These are phyloP conservation scores for Castanospermum australe DNA, from an alignment of 306 rosid species.

Conservation along the genomic window DNA sequence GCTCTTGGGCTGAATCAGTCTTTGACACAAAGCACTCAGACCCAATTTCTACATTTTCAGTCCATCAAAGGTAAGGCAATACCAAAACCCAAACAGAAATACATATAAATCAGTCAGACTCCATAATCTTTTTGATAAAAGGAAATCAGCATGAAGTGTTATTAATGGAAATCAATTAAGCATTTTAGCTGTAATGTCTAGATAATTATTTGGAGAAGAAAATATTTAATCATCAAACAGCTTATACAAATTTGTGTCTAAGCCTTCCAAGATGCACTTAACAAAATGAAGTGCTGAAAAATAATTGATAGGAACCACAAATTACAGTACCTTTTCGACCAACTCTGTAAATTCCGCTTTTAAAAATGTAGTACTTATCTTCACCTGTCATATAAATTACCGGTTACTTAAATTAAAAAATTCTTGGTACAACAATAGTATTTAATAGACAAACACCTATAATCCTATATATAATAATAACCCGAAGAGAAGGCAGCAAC, in stretches of 20 bases:
- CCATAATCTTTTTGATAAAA: neutral
- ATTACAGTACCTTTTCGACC: conserved; percentile 84
- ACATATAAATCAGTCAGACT: neutral
- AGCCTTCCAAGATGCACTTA: neutral
- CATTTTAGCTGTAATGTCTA: neutral
- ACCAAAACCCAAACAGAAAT: neutral
- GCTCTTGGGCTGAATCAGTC: neutral
- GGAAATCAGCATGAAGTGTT: neutral
- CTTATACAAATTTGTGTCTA: neutral
- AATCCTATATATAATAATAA: neutral
- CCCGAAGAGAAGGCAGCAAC: neutral
- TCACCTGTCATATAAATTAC: conserved; percentile 55
- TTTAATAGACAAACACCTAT: neutral
- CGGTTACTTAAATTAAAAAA: neutral
- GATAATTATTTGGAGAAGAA: neutral
- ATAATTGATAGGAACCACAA: neutral
- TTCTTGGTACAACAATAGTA: neutral
- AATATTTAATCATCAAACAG: neutral
- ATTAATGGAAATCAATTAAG: neutral
- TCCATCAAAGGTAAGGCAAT: neutral
- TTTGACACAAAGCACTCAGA: neutral
- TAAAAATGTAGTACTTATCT: conserved; percentile 70
- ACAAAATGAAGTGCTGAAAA: neutral
- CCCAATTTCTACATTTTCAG: conserved; percentile 22
- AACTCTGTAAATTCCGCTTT: conserved; percentile 69